Evolutionary conservation across 768 basidiomycete species (phyloP).

Genomic region (Mycena rosella): DNA sequence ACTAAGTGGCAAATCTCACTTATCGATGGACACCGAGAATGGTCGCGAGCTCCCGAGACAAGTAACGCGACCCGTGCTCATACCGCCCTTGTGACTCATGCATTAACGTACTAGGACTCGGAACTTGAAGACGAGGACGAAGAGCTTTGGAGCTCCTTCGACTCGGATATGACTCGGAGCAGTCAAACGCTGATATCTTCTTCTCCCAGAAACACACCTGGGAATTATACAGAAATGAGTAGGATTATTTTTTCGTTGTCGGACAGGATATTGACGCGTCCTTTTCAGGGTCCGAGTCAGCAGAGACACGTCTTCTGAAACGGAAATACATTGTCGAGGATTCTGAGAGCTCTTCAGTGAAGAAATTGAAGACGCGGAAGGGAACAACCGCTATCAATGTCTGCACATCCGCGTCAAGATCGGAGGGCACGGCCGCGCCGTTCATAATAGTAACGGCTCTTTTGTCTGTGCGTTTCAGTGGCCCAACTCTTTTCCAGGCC

Average conservation of each 20-base stretch:
- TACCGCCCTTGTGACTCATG: too few relatives aligned
- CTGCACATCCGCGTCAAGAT: not conserved
- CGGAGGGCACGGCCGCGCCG: not conserved
- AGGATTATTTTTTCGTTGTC: not conserved
- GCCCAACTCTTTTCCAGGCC: conserved; percentile 15
- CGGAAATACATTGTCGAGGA: not conserved
- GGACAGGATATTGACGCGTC: not conserved
- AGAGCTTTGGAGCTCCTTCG: conserved; percentile 14
- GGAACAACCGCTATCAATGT: not conserved
- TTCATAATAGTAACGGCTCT: conserved; percentile 22
- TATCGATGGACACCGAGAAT: too few relatives aligned
- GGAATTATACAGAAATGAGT: too few relatives aligned
- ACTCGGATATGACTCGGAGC: too few relatives aligned
- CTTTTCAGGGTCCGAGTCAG: not conserved
- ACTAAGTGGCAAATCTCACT: too few relatives aligned
- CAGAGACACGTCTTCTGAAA: conserved; percentile 18
- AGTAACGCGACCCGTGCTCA: too few relatives aligned
- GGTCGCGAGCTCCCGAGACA: too few relatives aligned
- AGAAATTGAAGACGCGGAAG: not conserved
- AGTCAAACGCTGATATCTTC: not conserved
- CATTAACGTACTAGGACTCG: not conserved
- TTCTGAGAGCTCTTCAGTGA: not conserved
- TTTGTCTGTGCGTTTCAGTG: not conserved
- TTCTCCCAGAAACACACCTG: not conserved
- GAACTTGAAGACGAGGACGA: too few relatives aligned